phyloP scores from a whole-genome alignment of 108 stramenopile species.

The Bacterosira constricta region DNA sequence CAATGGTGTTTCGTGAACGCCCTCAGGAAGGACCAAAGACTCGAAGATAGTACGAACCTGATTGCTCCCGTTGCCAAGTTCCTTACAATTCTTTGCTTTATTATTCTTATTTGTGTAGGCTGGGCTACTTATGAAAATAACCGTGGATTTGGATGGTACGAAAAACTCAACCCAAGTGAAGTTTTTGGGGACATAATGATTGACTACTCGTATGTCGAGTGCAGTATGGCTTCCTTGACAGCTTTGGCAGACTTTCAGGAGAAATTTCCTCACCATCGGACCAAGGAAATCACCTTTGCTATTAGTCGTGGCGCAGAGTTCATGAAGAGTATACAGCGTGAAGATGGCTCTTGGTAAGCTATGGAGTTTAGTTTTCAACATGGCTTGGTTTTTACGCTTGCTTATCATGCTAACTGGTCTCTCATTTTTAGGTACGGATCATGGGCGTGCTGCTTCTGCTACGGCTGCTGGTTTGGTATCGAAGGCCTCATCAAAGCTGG shows the following conservation, averaged over 20 bases:
- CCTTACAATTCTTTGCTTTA: background rate
- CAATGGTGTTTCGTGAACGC: too few species aligned
- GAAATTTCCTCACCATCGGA: constrained; percentile 75
- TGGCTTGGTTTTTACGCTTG: background rate
- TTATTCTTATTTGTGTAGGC: constrained; percentile 26
- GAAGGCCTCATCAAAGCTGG: constrained; percentile 89
- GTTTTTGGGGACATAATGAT: constrained; percentile 99
- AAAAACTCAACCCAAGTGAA: constrained; percentile 96
- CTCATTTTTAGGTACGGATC: constrained; percentile 69
- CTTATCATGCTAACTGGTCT: too few species aligned
- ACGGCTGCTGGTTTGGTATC: constrained; percentile 97
- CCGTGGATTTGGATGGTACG: constrained; percentile 97
- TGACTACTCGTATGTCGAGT: constrained; percentile 99
- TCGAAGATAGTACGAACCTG: too few species aligned
- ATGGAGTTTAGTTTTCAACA: background rate
- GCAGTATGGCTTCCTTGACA: constrained; percentile 94
- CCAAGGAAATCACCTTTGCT: constrained; percentile 72
- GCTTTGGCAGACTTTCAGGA: constrained; percentile 92
- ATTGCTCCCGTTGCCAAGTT: background rate
- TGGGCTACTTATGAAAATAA: constrained; percentile 99
- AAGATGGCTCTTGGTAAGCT: constrained; percentile 92
- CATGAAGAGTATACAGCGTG: constrained; percentile 92
- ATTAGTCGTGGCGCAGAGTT: constrained; percentile 86
- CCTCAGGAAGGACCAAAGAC: too few species aligned
- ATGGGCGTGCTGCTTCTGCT: constrained; percentile 98